A percentile compares a stretch with the other conserved stretches of the same genome.
These are phyloP conservation scores for Acorus gramineus DNA, from an alignment of 106 monocot species.

Conservation along the genomic window DNA sequence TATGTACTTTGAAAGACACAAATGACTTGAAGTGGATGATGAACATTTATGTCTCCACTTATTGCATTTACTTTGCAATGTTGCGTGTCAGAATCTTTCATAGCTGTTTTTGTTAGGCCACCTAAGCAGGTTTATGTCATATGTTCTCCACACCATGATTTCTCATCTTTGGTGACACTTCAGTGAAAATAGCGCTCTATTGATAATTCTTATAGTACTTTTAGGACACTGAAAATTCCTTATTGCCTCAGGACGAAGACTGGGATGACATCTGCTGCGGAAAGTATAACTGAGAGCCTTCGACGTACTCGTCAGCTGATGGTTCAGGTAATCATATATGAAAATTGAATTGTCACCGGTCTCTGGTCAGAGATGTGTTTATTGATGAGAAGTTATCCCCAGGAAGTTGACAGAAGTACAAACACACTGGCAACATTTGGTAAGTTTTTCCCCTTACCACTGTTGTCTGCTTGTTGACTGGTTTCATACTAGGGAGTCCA, in stretches of 20 bases:
- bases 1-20: too few species aligned
- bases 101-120: too few species aligned
- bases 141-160: too few species aligned
- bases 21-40: too few species aligned
- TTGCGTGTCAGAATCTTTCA: too few species aligned
- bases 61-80: too few species aligned
- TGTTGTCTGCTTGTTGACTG: too few species aligned
- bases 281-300: conserved; percentile 90
- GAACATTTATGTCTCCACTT: too few species aligned
- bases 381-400: conserved; percentile 6
- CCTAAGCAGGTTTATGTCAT: too few species aligned
- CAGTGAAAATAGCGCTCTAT: background rate
- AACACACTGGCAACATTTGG: conserved; percentile 74
- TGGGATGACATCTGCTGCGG: conserved; percentile 92
- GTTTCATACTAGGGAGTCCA: too few species aligned
- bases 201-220: background rate
- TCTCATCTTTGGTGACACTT: too few species aligned
- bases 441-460: conserved; percentile 16
- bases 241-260: conserved; percentile 53
- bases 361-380: background rate
- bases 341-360: background rate
- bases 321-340: conserved; percentile 62
- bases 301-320: conserved; percentile 80
- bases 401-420: conserved; percentile 89
- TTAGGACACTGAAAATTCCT: background rate